Conservation (phyloP, 176 grass and related monocot genomes). For the Triticum urartu region DNA sequence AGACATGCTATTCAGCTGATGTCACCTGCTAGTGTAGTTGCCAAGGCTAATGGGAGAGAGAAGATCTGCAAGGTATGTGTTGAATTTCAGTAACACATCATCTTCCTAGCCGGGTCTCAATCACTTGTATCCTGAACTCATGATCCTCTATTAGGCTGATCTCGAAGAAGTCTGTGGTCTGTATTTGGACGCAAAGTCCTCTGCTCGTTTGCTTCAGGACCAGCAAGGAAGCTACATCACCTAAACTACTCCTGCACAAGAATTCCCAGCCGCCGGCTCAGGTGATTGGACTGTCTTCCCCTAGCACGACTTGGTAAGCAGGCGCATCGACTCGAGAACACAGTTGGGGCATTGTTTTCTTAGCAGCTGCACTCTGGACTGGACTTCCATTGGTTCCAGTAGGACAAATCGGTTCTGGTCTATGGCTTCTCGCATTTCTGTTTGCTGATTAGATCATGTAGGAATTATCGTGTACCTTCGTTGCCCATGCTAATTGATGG, state of each 20-base stretch:
- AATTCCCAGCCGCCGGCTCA: neutral
- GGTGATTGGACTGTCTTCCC: neutral
- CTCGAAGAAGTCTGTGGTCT: conserved; percentile 73
- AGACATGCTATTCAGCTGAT: conserved; percentile 91
- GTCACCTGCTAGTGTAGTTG: conserved; percentile 78
- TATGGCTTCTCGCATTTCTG: conserved; percentile 17
- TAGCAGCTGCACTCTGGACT: neutral
- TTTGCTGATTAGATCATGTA: conserved; percentile 17
- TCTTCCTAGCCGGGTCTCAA: conserved; percentile 12
- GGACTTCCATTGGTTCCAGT: neutral
- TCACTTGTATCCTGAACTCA: conserved; percentile 12
- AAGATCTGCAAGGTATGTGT: conserved; percentile 85
- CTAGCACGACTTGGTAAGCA: neutral
- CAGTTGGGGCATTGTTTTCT: neutral
- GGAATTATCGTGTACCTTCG: neutral
- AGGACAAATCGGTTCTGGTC: conserved; percentile 13
- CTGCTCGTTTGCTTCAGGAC: conserved; percentile 84
- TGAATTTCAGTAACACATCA: neutral
- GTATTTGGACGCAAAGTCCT: conserved; percentile 89
- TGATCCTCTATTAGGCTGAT: conserved; percentile 55
- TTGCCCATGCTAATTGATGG: neutral
- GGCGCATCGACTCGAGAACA: neutral
- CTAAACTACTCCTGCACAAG: conserved; percentile 28
- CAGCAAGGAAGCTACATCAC: conserved; percentile 96
- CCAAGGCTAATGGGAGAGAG: conserved; percentile 83